Evolutionary conservation across 2,329 filamentous ascomycete species (phyloP).

Genomic region (Pestalotiopsis sp.): DNA sequence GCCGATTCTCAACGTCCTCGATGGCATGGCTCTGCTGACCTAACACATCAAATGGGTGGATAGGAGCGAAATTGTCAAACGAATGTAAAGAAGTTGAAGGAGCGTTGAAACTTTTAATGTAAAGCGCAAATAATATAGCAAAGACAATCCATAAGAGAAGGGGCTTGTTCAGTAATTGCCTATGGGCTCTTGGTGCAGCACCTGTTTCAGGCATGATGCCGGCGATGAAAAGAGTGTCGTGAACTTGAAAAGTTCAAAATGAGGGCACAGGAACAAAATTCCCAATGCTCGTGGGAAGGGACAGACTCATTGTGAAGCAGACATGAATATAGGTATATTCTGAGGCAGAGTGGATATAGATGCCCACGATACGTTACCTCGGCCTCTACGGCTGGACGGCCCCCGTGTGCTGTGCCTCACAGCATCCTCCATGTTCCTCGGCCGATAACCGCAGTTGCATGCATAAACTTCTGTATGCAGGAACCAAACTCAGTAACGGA

Average conservation of each 20-base stretch:
- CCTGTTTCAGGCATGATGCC: not conserved
- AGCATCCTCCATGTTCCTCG: not conserved
- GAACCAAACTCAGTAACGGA: too few species aligned
- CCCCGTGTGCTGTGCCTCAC: not conserved
- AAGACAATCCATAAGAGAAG: not conserved
- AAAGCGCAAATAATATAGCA: not conserved
- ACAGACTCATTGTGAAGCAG: not conserved
- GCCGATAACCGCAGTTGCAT: not conserved
- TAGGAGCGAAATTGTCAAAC: not conserved
- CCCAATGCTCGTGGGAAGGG: not conserved
- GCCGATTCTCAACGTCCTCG: not conserved
- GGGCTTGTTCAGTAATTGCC: not conserved
- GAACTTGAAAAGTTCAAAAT: not conserved
- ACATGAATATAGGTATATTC: not conserved
- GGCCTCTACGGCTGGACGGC: not conserved
- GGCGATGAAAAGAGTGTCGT: not conserved
- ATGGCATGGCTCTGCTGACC: not conserved
- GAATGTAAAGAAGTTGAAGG: not conserved
- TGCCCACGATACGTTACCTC: not conserved
- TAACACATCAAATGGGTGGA: not conserved
- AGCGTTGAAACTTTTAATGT: not conserved
- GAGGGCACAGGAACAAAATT: not conserved
- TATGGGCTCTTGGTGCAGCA: not conserved
- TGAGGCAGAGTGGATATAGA: not conserved
- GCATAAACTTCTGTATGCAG: not conserved